Evolutionary conservation across 1,139 yeast species (phyloP).

Genomic region (Geotrichum australiense): DNA sequence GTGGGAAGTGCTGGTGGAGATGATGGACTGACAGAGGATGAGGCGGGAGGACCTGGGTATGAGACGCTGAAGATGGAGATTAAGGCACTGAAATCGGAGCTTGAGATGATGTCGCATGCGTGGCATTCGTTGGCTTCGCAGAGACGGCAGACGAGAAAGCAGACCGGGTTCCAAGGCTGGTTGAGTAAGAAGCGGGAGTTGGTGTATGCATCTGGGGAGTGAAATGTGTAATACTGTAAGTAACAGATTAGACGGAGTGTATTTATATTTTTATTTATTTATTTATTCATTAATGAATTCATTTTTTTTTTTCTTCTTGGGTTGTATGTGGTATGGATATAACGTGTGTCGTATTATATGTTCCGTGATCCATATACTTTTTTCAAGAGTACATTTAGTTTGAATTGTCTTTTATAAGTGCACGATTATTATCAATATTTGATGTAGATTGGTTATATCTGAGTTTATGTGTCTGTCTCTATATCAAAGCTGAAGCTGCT

Average conservation of each 20-base stretch:
- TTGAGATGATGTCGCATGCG: constrained; percentile 26
- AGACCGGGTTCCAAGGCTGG: constrained; percentile 29
- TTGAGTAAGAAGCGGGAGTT: constrained; percentile 24
- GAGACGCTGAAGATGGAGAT: constrained; percentile 14
- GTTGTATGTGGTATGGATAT: background rate
- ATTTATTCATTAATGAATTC: background rate
- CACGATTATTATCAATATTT: too few relatives aligned
- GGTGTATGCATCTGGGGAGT: background rate
- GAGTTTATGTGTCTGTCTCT: too few relatives aligned
- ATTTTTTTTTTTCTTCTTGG: background rate
- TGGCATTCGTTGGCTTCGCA: constrained; percentile 29
- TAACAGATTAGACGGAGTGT: background rate
- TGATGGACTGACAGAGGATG: constrained; percentile 16
- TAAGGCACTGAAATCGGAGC: constrained; percentile 19
- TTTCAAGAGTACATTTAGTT: too few relatives aligned
- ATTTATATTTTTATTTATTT: background rate
- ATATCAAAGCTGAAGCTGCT: too few relatives aligned
- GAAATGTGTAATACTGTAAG: background rate
- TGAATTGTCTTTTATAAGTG: too few relatives aligned
- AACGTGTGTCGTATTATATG: background rate
- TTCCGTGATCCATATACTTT: too few relatives aligned
- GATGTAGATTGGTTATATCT: too few relatives aligned
- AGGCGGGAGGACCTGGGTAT: constrained; percentile 2
- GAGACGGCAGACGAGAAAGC: constrained; percentile 26
- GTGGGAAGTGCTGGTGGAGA: constrained; percentile 15